A percentile compares a stretch with the other conserved stretches of the same genome.
phyloP scores from a whole-genome alignment of 495 filamentous ascomycete species.

The Staphylotrichum longicolle region DNA sequence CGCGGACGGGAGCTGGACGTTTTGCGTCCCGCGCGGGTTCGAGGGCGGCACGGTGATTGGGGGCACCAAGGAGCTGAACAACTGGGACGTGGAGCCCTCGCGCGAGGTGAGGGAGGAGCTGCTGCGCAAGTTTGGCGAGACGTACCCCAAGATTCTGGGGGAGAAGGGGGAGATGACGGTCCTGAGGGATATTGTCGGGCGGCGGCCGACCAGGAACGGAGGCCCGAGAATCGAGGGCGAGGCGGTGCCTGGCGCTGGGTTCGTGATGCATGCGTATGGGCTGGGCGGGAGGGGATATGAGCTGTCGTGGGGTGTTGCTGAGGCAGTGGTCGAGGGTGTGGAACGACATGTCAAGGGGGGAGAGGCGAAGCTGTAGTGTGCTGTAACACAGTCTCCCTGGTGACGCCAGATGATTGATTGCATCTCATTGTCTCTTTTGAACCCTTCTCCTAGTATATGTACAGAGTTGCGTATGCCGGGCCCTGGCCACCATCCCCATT shows the following conservation, averaged over 20 bases:
- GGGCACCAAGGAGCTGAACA: conserved; percentile 58
- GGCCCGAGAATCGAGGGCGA: conserved; percentile 48
- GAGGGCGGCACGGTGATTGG: conserved; percentile 62
- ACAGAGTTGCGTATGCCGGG: conserved; percentile 9
- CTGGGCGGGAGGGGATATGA: conserved; percentile 60
- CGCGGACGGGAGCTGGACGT: conserved; percentile 58
- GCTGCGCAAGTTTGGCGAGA: conserved; percentile 41
- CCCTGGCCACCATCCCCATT: no score
- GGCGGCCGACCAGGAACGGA: conserved; percentile 44
- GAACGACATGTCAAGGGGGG: conserved; percentile 24
- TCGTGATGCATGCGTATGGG: conserved; percentile 63
- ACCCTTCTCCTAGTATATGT: not conserved
- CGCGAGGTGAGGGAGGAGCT: conserved; percentile 47
- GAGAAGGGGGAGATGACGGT: conserved; percentile 35
- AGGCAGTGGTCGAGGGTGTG: conserved; percentile 38
- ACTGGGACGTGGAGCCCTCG: conserved; percentile 53
- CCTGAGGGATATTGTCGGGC: conserved; percentile 45
- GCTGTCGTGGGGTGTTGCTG: conserved; percentile 49
- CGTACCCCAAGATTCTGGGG: conserved; percentile 40
- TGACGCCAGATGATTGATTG: not conserved
- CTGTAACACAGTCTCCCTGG: not conserved
- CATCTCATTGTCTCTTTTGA: not conserved
- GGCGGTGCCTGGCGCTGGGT: conserved; percentile 30
- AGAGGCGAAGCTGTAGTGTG: conserved; percentile 19
- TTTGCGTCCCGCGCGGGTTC: conserved; percentile 58